These are phyloP conservation scores for Hibiscus trionum DNA, from an alignment of 345 rosid species.

Conservation along the genomic window DNA sequence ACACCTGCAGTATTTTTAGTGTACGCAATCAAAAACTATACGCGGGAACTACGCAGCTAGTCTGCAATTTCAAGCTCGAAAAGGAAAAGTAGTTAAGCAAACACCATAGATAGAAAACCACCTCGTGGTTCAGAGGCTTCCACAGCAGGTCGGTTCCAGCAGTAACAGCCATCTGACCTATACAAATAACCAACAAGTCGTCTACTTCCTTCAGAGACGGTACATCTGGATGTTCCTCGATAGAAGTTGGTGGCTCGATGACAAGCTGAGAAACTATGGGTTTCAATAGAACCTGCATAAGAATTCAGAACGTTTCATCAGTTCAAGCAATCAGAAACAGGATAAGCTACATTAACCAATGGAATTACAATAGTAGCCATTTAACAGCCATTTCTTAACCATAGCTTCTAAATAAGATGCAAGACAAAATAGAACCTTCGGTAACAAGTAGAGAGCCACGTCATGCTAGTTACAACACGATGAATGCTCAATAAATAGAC, in stretches of 20 bases:
- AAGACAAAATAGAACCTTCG: background rate
- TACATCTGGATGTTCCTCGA: slow-evolving; percentile 46
- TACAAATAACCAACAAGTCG: slow-evolving; percentile 58
- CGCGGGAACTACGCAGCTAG: background rate
- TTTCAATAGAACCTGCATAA: slow-evolving; percentile 66
- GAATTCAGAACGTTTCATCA: slow-evolving; percentile 1
- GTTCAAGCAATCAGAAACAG: slow-evolving; percentile 7
- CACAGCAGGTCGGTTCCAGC: slow-evolving; percentile 86
- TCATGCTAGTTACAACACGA: background rate
- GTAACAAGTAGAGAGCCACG: too few species aligned
- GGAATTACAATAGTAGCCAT: too few species aligned
- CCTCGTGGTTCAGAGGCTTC: slow-evolving; percentile 95
- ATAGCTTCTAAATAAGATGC: background rate
- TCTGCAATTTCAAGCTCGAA: background rate
- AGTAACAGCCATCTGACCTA: slow-evolving; percentile 92
- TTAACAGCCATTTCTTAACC: background rate
- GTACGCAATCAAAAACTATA: background rate
- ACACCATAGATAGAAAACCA: slow-evolving; percentile 14
- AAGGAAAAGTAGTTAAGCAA: background rate
- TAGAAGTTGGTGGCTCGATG: slow-evolving; percentile 48
- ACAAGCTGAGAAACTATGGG: slow-evolving; percentile 73
- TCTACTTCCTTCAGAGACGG: slow-evolving; percentile 72
- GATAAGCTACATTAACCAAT: background rate
- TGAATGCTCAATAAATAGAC: background rate
- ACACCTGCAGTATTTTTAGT: slow-evolving; percentile 36